phyloP scores from a whole-genome alignment of 108 stramenopile genomes.

The Nitzschia sp. region DNA sequence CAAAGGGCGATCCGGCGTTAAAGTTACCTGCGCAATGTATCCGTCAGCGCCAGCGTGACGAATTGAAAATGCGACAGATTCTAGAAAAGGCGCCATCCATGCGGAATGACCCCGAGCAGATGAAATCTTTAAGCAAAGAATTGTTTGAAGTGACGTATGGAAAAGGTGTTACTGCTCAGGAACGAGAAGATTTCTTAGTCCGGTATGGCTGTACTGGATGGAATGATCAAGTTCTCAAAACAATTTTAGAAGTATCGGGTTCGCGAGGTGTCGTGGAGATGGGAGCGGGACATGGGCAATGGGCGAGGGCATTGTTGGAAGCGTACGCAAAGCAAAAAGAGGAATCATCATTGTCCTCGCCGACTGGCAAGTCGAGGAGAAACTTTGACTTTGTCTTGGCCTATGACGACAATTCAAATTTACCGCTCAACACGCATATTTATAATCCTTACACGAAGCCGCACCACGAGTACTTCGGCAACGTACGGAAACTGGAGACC shows the following conservation, averaged over 20 bases:
- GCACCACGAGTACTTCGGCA: conserved; percentile 67
- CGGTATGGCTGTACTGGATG: conserved; percentile 78
- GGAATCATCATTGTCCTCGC: background rate
- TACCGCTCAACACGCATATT: conserved; percentile 67
- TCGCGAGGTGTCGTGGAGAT: conserved; percentile 78
- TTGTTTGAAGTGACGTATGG: conserved; percentile 67
- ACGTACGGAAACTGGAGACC: conserved; percentile 50
- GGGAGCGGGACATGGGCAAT: conserved; percentile 87
- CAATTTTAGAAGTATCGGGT: conserved; percentile 37
- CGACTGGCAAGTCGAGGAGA: conserved; percentile 24
- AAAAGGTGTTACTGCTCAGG: conserved; percentile 63
- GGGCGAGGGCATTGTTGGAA: conserved; percentile 64
- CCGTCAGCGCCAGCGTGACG: conserved; percentile 50
- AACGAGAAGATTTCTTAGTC: conserved; percentile 73
- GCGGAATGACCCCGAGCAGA: conserved; percentile 39
- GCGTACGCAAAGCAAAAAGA: conserved; percentile 12
- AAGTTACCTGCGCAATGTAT: conserved; percentile 42
- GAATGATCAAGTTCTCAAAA: conserved; percentile 56
- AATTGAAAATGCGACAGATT: conserved; percentile 39
- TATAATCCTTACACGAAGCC: conserved; percentile 72
- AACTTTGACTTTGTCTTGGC: conserved; percentile 68
- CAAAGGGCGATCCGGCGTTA: conserved; percentile 48
- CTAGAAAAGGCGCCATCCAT: conserved; percentile 35
- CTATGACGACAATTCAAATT: conserved; percentile 62
- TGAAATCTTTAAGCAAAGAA: conserved; percentile 26